Evolutionary conservation across 768 basidiomycete genomes (phyloP), one percentile per base, ranked within the genome.

Genomic region (Austroboletus festivus): DNA sequence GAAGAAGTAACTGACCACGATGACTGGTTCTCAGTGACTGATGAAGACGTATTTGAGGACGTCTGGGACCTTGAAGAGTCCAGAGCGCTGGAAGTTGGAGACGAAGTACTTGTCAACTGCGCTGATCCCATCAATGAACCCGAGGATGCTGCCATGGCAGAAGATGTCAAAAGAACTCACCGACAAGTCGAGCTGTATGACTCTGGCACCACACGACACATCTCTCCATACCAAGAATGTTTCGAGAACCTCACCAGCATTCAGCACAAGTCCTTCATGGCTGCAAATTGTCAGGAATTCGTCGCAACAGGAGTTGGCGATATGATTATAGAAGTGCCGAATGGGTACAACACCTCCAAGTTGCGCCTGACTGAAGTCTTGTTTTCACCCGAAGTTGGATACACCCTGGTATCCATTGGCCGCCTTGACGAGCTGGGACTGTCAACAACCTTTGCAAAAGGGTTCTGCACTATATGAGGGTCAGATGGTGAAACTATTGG

Each of bases 371-470:
- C 31, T 16, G 42, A 42, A 26, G 20, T 54, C 50, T 42, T 65
- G 5, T 54, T 64, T 21, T 47, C 48, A 7, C 65, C 57, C 1
- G 33, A 43, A 9, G 55, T 61, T 38, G 76, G 0, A 47, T 72
- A 15, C 68, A 78, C 51, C 76, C 66, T 59, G 51, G 54, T 24
- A 68, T 35, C 16, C 5, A 35, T 35, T 15, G 16, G 34, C 16
- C 34, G 16, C 34, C 34, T 35, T n/a, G 16, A 35, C 16, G 34
- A 7, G 5, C 5, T 15, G 5, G 34, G 34, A 6, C 12, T 9
- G 8, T 7, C 16, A 5, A 35, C 34, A 35, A 35, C 16, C n/a
- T n/a, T 35, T 35, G 8, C 16, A n/a, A 5, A n/a, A 35, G 8
- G 8, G 8, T 35, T 5, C 5, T 35, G 16, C 34, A 7, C 5